A percentile compares a stretch with the other conserved stretches of the same genome.
Conservation (phyloP, 306 rosid species). For the Pyrus betulifolia region DNA sequence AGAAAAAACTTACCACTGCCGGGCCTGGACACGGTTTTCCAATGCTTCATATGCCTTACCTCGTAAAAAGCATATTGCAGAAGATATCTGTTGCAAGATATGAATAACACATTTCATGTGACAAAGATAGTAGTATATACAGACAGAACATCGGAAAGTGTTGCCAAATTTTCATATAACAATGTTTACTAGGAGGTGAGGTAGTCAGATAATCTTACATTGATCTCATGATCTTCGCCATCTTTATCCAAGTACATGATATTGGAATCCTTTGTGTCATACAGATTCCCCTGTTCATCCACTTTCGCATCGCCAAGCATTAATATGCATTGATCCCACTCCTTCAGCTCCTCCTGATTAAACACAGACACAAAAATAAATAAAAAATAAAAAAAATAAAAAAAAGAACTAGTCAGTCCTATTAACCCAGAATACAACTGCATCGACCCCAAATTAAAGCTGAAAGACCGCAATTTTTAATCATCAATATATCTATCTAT, state of each 20-base stretch:
- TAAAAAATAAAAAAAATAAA: not conserved
- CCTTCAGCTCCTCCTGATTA: slow-evolving; percentile 81
- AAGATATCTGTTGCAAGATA: slow-evolving; percentile 56
- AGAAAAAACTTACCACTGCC: slow-evolving; percentile 59
- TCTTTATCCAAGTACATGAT: slow-evolving; percentile 83
- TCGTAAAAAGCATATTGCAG: slow-evolving; percentile 89
- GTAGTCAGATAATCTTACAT: slow-evolving; percentile 28
- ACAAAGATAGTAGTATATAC: not conserved
- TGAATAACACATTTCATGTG: slow-evolving; percentile 8
- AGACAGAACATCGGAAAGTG: not conserved
- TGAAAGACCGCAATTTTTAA: too few relatives aligned
- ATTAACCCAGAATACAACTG: not conserved
- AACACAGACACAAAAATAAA: not conserved
- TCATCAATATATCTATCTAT: too few relatives aligned
- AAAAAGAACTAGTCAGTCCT: not conserved
- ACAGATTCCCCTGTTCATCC: slow-evolving; percentile 72
- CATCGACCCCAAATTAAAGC: not conserved
- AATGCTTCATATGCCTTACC: slow-evolving; percentile 91
- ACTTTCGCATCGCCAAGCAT: slow-evolving; percentile 82
- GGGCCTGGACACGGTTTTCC: slow-evolving; percentile 88
- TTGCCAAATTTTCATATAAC: not conserved
- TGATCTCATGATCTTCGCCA: slow-evolving; percentile 84
- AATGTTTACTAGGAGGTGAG: not conserved
- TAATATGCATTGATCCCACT: slow-evolving; percentile 84
- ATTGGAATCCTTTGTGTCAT: slow-evolving; percentile 52